Evolutionary conservation across 352 stramenopile species (phyloP).

Genomic region (Pythium plurisporium): DNA sequence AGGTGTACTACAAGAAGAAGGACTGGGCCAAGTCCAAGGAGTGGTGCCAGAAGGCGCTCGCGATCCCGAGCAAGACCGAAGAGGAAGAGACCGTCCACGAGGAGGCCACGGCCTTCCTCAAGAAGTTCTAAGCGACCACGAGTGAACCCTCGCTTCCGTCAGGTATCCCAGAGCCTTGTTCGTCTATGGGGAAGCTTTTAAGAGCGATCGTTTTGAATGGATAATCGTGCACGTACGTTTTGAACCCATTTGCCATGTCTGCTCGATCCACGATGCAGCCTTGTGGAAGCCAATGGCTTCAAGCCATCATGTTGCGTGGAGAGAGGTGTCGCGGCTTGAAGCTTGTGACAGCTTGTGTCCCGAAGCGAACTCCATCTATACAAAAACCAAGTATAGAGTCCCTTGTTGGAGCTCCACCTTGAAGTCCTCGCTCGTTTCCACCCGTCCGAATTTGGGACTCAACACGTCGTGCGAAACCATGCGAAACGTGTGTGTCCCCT

Average conservation of each 20-base stretch:
- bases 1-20: conserved; percentile 75
- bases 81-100: conserved; percentile 52
- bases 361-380: not conserved
- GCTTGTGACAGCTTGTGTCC: too few relatives aligned
- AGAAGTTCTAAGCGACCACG: conserved; percentile 42
- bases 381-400: conserved; percentile 15
- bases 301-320: not conserved
- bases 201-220: too few relatives aligned
- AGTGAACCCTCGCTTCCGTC: too few relatives aligned
- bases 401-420: conserved; percentile 15
- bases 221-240: too few relatives aligned
- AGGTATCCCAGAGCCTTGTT: too few relatives aligned
- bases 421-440: conserved; percentile 5
- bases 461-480: not conserved
- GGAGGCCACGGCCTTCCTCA: conserved; percentile 38
- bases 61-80: conserved; percentile 49
- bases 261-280: too few relatives aligned
- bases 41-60: conserved; percentile 47
- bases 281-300: too few relatives aligned
- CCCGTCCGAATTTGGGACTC: conserved; percentile 10
- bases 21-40: conserved; percentile 25
- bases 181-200: too few relatives aligned
- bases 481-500: not conserved
- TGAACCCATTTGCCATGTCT: too few relatives aligned
- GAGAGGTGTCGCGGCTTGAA: too few relatives aligned